These are phyloP conservation scores for Toxicodendron radicans DNA, from an alignment of 345 rosid species.

Conservation along the genomic window DNA sequence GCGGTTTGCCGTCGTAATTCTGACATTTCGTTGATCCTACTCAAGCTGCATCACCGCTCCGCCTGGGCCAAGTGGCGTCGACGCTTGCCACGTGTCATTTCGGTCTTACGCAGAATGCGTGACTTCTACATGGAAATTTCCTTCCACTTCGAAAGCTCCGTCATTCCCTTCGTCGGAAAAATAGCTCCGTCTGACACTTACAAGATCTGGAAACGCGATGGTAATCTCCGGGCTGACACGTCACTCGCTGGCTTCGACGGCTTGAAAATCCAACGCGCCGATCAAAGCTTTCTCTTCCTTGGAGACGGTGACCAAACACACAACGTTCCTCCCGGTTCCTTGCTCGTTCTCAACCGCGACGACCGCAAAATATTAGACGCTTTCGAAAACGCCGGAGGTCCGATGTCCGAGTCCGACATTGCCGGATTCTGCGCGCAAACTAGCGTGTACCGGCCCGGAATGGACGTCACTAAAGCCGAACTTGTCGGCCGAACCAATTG, in stretches of 20 bases:
- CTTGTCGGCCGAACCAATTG: conserved; percentile 74
- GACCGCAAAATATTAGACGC: conserved; percentile 71
- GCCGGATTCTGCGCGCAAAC: conserved; percentile 64
- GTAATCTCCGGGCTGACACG: conserved; percentile 82
- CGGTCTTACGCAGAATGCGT: conserved; percentile 74
- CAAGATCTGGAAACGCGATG: conserved; percentile 94
- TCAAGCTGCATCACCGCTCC: conserved; percentile 56
- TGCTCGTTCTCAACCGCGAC: conserved; percentile 72
- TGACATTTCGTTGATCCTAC: conserved; percentile 49
- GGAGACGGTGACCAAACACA: conserved; percentile 70
- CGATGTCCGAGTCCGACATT: conserved; percentile 63
- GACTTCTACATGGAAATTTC: conserved; percentile 97
- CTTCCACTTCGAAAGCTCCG: conserved; percentile 88
- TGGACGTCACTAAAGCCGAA: conserved; percentile 89
- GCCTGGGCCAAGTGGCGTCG: conserved; percentile 95
- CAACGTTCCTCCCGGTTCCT: conserved; percentile 61
- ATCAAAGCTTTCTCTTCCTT: conserved; percentile 83
- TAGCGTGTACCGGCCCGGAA: conserved; percentile 84
- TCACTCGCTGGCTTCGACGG: conserved; percentile 90
- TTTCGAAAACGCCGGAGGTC: conserved; percentile 69
- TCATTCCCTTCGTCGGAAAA: conserved; percentile 83
- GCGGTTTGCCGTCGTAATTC: conserved; percentile 66
- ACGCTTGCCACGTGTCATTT: conserved; percentile 70
- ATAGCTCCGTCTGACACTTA: conserved; percentile 96
- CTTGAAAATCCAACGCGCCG: conserved; percentile 79